phyloP scores from a whole-genome alignment of 768 basidiomycete genomes.

The Mrakia gelida region DNA sequence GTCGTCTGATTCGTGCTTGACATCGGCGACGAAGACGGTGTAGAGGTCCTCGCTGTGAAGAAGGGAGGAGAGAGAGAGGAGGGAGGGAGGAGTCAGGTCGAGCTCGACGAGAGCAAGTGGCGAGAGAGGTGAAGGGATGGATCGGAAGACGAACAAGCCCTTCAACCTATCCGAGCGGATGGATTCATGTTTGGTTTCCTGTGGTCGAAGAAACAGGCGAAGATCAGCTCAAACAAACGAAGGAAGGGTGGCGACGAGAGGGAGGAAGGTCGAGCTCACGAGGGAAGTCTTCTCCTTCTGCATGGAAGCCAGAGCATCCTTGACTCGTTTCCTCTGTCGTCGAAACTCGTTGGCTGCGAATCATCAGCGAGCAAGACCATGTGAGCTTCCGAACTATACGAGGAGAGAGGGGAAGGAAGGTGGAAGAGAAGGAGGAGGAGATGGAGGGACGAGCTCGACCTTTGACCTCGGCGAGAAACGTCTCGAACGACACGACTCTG shows the following conservation, averaged over 20 bases:
- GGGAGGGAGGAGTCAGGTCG: neutral
- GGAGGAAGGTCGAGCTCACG: neutral
- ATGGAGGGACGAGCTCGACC: neutral
- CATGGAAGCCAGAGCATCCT: conserved; percentile 6
- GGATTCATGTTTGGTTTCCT: neutral
- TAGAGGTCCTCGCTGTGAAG: conserved; percentile 3
- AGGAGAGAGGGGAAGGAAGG: neutral
- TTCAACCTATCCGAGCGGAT: neutral
- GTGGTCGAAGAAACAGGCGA: neutral
- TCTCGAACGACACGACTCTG: neutral
- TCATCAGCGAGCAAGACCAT: too few relatives aligned
- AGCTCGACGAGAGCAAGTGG: neutral
- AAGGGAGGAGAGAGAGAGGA: neutral
- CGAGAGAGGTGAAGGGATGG: neutral
- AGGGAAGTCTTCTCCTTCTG: neutral
- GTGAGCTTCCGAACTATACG: neutral
- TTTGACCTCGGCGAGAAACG: neutral
- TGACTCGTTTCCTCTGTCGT: conserved; percentile 7
- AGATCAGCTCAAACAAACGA: neutral
- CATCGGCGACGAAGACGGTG: neutral
- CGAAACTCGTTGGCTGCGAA: neutral
- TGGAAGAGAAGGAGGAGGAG: neutral
- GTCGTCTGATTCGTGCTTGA: neutral
- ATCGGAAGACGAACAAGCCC: neutral
- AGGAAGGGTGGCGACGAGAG: too few relatives aligned